Conservation (phyloP, 352 stramenopile genomes). For the Pythium scleroteichum region DNA sequence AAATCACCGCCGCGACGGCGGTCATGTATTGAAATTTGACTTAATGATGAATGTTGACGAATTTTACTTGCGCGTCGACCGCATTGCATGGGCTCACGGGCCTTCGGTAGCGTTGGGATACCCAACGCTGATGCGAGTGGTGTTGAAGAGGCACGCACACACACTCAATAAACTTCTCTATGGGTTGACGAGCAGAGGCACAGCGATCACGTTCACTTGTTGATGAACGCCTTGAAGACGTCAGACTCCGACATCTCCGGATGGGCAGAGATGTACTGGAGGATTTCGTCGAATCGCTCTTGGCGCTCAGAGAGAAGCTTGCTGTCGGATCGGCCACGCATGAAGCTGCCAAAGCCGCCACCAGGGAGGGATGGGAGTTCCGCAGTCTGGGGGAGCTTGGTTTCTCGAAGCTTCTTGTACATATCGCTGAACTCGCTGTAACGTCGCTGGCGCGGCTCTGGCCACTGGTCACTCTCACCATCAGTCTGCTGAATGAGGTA, state of each 20-base stretch:
- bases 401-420: slow-evolving; percentile 41
- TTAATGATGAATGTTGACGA: no score
- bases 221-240: slow-evolving; percentile 47
- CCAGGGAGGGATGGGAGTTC: slow-evolving; percentile 41
- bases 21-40: no score
- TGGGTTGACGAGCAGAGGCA: neutral
- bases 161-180: slow-evolving; percentile 5
- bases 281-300: slow-evolving; percentile 43
- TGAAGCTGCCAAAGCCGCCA: slow-evolving; percentile 43
- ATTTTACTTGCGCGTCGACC: no score
- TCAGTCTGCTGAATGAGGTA: slow-evolving; percentile 52
- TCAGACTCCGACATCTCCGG: slow-evolving; percentile 38
- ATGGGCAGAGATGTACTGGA: slow-evolving; percentile 49
- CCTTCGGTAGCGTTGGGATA: neutral
- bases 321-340: slow-evolving; percentile 47
- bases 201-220: slow-evolving; percentile 18
- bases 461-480: slow-evolving; percentile 33
- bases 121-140: neutral
- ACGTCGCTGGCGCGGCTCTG: slow-evolving; percentile 34
- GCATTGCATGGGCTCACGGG: neutral
- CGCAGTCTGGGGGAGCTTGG: slow-evolving; percentile 30
- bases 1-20: no score
- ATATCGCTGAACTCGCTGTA: slow-evolving; percentile 63
- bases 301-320: slow-evolving; percentile 47
- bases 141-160: neutral